Conservation (phyloP, 805 yeast species). For the Saccharomycopsis capsularis region DNA sequence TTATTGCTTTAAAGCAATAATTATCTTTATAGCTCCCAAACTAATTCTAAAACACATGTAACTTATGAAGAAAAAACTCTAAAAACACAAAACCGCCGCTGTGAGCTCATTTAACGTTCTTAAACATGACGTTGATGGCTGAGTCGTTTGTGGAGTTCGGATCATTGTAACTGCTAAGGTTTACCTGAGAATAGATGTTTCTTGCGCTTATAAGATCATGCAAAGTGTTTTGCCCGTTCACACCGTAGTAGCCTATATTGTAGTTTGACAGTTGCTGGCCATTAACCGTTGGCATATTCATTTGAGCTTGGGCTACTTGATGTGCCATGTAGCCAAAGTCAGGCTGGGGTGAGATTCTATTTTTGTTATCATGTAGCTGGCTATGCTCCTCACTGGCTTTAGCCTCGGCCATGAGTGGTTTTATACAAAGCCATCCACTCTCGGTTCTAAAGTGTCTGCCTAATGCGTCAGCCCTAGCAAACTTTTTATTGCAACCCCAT, state of each 20-base stretch:
- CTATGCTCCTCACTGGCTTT: slow-evolving; percentile 11
- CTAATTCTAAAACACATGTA: no score
- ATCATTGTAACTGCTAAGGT: slow-evolving; percentile 8
- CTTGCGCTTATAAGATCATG: no score
- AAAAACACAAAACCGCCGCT: background rate
- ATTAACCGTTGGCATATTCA: no score
- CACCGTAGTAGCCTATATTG: no score
- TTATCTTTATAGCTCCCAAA: no score
- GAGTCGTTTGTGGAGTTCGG: slow-evolving; percentile 5
- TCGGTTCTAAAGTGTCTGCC: slow-evolving; percentile 72
- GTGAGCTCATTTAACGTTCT: background rate
- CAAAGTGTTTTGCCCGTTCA: no score
- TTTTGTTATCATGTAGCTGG: background rate
- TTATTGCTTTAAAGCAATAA: no score
- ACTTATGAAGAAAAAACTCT: background rate
- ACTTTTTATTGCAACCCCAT: slow-evolving; percentile 73
- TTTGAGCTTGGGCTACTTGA: background rate
- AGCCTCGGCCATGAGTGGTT: slow-evolving; percentile 56
- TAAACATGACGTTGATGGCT: slow-evolving; percentile 14
- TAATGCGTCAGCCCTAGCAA: slow-evolving; percentile 73
- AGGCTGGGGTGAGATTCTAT: background rate
- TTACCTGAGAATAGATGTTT: slow-evolving; percentile 2
- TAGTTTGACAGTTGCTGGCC: no score
- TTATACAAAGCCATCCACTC: slow-evolving; percentile 62
- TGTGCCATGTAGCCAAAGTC: background rate